Conservation (phyloP, 2,329 filamentous ascomycete species). For the Aspergillus brasiliensis region DNA sequence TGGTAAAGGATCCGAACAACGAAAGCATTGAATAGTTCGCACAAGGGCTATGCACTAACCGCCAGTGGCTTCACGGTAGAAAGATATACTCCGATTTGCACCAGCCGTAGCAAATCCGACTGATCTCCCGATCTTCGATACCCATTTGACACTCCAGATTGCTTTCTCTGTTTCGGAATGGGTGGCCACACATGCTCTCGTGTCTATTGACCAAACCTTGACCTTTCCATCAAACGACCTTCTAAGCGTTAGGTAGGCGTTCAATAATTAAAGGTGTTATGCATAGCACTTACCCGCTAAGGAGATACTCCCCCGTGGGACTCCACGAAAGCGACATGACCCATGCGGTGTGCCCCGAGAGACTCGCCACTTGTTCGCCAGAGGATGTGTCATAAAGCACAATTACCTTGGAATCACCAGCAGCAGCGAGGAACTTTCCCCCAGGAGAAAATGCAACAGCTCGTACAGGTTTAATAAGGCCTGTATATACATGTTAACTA, state of each 20-base stretch:
- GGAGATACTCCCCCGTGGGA: constrained; percentile 84
- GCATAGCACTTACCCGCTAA: constrained; percentile 67
- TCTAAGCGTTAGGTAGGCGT: constrained; percentile 1
- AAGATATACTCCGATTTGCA: constrained; percentile 72
- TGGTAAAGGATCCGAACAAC: neutral
- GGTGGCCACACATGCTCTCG: constrained; percentile 82
- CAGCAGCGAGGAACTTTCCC: constrained; percentile 80
- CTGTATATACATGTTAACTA: constrained; percentile 48
- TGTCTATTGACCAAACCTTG: constrained; percentile 93
- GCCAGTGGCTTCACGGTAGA: constrained; percentile 83
- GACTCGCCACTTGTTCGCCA: constrained; percentile 86
- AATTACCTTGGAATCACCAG: constrained; percentile 85
- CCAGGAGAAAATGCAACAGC: constrained; percentile 85
- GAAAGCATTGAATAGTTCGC: too few relatives aligned
- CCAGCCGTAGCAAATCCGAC: constrained; percentile 79
- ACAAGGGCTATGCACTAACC: constrained; percentile 41
- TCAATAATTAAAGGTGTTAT: neutral
- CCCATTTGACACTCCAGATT: constrained; percentile 81
- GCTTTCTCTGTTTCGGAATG: constrained; percentile 87
- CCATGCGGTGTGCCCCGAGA: constrained; percentile 81
- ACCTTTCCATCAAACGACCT: constrained; percentile 87
- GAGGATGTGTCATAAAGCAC: constrained; percentile 89
- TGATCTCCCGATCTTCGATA: constrained; percentile 66
- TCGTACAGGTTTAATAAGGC: constrained; percentile 83
- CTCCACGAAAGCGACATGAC: constrained; percentile 92